A percentile compares a stretch with the other conserved stretches of the same genome.
phyloP scores from a whole-genome alignment of 225 moss, liverwort and hornwort species.

The Thuidium tamariscinum region DNA sequence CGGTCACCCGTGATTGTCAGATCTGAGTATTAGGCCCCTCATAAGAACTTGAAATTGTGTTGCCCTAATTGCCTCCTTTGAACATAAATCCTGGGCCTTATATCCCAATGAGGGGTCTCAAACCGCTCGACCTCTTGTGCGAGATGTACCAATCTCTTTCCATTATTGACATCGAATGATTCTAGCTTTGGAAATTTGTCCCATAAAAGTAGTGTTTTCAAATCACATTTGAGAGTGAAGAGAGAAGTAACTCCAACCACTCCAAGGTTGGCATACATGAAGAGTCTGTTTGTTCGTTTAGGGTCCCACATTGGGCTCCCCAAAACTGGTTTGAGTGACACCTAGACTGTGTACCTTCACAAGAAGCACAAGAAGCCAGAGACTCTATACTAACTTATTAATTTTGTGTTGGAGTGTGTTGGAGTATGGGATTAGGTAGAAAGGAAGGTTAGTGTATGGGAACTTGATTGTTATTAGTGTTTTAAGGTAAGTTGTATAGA shows the following conservation, averaged over 20 bases:
- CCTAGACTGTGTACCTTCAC: not conserved
- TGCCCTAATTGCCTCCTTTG: not conserved
- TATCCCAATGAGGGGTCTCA: not conserved
- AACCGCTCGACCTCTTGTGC: not conserved
- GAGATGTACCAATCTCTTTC: not conserved
- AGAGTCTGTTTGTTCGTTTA: not conserved
- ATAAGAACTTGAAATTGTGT: not conserved
- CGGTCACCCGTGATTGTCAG: not conserved
- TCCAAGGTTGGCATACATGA: not conserved
- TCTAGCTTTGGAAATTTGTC: not conserved
- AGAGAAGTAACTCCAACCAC: not conserved
- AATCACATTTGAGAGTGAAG: not conserved
- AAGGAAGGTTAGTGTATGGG: not conserved
- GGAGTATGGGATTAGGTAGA: not conserved
- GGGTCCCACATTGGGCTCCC: not conserved
- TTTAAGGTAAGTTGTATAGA: not conserved
- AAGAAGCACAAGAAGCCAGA: too few species aligned
- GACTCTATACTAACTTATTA: not conserved
- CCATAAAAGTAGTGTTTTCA: not conserved
- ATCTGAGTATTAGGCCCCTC: not conserved
- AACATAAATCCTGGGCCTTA: not conserved
- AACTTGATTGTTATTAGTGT: not conserved
- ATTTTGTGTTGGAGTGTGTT: not conserved
- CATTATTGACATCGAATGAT: not conserved
- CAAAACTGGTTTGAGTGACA: accelerated